Evolutionary conservation across 352 stramenopile species (phyloP), one percentile per base, ranked within the genome.

Genomic region (Thalassiosira delicatula): DNA sequence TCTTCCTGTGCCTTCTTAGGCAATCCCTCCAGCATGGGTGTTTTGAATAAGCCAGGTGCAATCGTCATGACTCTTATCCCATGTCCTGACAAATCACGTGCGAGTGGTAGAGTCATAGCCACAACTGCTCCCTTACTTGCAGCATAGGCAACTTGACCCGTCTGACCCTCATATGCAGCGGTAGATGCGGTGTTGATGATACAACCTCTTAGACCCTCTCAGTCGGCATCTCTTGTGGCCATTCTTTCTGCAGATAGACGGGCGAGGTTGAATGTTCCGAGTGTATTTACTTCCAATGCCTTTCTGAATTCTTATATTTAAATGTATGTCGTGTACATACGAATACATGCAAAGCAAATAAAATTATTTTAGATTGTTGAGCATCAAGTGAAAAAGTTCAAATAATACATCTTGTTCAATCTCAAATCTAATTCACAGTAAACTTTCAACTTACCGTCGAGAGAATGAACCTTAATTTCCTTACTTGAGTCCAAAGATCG

Each of bases 171-270:
- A 84, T 97, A 99, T 0, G 97, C 97, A 56, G 97, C 97, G 62
- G 99, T 97, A 81, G 94, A 98, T 12, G 97, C 96, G 11, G 97
- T 99, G 90, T 99, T 99, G 78, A 99, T 97, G 73, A 99, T 98
- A 59, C 98, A 94, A 19, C 97, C 97, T 29, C 96, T 92, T 65
- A 98, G 91, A 8, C 95, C 96, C 71, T 96, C 93, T 70, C 29
- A 32, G 56, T 83, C 74, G 27, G 42, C 25, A 12, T 81, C 44
- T 79, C 83, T 56, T 25, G 37, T 51, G 25, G 72, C 80, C 89
- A 96, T 95, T 51, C 95, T 90, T 85, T 98, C 95, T 9, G 97
- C 96, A 1, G 96, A 94, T 29, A 99, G 92, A 42, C 97, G 95
- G 21, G 95, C 91, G 42, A 99, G 91, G 88, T 99, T 99, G 92